Conservation (phyloP, 2,329 filamentous ascomycete species). For the Mycogone perniciosa region DNA sequence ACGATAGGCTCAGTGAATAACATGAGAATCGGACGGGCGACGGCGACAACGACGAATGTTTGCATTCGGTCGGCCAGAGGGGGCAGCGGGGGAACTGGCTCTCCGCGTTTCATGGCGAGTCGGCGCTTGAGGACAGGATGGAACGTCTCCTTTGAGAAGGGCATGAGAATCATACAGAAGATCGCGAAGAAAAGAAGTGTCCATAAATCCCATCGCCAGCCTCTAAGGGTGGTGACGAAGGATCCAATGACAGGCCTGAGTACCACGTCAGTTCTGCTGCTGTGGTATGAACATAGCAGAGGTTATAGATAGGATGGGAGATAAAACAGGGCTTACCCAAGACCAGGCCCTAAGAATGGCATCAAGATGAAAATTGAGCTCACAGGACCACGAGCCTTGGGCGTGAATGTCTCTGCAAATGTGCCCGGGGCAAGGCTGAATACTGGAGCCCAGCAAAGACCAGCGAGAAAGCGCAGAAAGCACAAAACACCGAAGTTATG, state of each 20-base stretch:
- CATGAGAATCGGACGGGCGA: slow-evolving; percentile 15
- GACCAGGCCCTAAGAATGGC: slow-evolving; percentile 14
- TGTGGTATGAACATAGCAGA: neutral
- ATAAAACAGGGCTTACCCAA: slow-evolving; percentile 2
- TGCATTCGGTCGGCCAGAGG: slow-evolving; percentile 2
- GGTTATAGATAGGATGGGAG: neutral
- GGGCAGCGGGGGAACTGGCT: neutral
- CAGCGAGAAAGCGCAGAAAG: slow-evolving; percentile 60
- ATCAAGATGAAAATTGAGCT: slow-evolving; percentile 11
- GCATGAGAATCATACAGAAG: neutral
- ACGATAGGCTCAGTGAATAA: slow-evolving; percentile 44
- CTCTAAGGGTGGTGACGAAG: slow-evolving; percentile 7
- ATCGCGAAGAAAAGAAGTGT: slow-evolving; percentile 15
- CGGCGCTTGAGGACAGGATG: neutral
- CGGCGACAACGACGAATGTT: slow-evolving; percentile 3
- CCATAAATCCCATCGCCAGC: slow-evolving; percentile 21
- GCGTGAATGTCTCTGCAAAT: slow-evolving; percentile 49
- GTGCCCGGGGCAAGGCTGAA: slow-evolving; percentile 71
- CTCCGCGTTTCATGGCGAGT: neutral
- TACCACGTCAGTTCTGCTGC: neutral
- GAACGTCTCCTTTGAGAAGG: slow-evolving; percentile 5
- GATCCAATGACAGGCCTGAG: slow-evolving; percentile 14
- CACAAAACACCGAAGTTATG: slow-evolving; percentile 63
- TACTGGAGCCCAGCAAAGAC: slow-evolving; percentile 64
- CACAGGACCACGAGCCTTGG: slow-evolving; percentile 4